These are phyloP conservation scores for Funneliformis caledonium DNA, from an alignment of 371 early-diverging fungal genomes.

Conservation along the genomic window DNA sequence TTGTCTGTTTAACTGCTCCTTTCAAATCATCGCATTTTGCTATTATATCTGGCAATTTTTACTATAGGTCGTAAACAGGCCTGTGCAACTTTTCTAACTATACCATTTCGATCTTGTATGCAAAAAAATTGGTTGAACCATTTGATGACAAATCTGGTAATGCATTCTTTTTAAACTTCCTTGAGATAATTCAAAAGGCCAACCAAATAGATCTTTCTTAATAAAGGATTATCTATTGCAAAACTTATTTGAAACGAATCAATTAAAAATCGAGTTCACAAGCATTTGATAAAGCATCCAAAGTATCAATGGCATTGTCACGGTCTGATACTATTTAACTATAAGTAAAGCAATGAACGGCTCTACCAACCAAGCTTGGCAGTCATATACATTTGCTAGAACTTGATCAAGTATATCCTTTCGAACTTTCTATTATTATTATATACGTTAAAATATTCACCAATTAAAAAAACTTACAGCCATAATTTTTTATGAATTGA, in stretches of 20 bases:
- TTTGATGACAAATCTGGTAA: conserved; percentile 63
- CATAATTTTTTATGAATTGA: conserved; percentile 55
- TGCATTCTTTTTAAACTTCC: conserved; percentile 39
- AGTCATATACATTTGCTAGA: conserved; percentile 69
- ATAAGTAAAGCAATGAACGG: conserved; percentile 73
- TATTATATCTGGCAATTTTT: conserved; percentile 63
- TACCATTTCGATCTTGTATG: conserved; percentile 85
- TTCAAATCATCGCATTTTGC: conserved; percentile 70
- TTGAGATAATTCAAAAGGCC: conserved; percentile 68
- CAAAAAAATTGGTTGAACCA: conserved; percentile 79
- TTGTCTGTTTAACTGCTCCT: conserved; percentile 68
- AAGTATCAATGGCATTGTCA: conserved; percentile 70
- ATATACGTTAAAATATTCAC: background rate
- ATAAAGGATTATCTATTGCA: conserved; percentile 71
- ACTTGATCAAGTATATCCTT: conserved; percentile 93
- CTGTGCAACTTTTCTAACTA: conserved; percentile 88
- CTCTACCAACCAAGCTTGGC: conserved; percentile 60
- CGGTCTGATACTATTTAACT: conserved; percentile 91
- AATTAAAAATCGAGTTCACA: conserved; percentile 72
- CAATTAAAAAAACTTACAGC: conserved; percentile 43
- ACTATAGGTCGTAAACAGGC: conserved; percentile 67
- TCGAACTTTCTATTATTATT: conserved; percentile 82
- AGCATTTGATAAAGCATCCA: conserved; percentile 72
- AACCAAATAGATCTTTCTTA: conserved; percentile 88
- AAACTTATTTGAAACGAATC: conserved; percentile 67